Evolutionary conservation across 768 basidiomycete species (phyloP), one percentile per base, ranked within the genome.

Genomic region (Lactarius tabidus): DNA sequence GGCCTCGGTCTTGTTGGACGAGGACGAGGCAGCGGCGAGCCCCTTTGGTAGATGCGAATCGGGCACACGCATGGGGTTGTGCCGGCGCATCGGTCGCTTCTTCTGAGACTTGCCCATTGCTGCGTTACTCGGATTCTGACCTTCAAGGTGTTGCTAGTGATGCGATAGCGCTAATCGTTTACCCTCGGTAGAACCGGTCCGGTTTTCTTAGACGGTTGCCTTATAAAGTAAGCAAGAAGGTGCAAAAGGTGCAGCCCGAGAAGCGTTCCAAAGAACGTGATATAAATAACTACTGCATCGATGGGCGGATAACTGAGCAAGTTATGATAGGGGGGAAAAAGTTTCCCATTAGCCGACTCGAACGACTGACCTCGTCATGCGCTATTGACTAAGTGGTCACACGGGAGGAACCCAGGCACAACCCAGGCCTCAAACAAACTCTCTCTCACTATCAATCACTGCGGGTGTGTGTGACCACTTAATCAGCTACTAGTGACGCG

Each of bases 41-140:
- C 95, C 95, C 66, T 86, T 84, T 3, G 91, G 88, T 4, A 98
- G 78, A 80, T 97, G 94, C 3, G 90, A 88, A 76, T 97, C 95
- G 26, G 95, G 95, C 0, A 98, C 94, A 39, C 95, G 84, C 79
- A 97, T 83, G 9, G 95, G 95, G 72, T 98, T 97, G 76, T 97
- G 95, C 63, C 95, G 81, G 52, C 91, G 86, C 88, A 87, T 87
- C 10, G 83, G 73, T 63, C 85, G 83, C 74, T 93, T 93, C 78
- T 95, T 96, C 74, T 95, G 93, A 45, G 91, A 86, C 77, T 96
- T 97, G 70, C 93, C 95, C 95, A 98, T 98, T 33, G 43, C 17
- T 33, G 52, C 14, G 17, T 52, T 41, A 6, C 39, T 41, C 18
- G 39, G 39, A 41, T 41, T 48, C 41, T 1, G 41, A 17, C 6